Conservation (phyloP, 164 flowering plant species). For the Piper longum region DNA sequence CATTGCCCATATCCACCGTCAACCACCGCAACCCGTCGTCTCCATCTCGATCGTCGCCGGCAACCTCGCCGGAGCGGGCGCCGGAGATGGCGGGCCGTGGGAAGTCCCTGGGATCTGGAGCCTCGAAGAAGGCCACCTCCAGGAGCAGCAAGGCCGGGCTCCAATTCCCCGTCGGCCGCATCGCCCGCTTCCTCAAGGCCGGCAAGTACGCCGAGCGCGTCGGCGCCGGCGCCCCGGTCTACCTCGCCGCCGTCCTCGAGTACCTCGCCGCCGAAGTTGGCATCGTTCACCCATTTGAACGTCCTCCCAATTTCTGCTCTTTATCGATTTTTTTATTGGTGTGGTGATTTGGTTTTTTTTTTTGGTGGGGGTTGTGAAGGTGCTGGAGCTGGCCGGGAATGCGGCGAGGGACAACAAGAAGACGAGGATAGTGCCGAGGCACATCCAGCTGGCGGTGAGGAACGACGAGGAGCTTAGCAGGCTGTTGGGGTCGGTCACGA, state of each 20-base stretch:
- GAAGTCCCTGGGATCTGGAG: conserved; percentile 11
- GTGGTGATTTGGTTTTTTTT: background rate
- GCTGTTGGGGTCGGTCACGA: conserved; percentile 71
- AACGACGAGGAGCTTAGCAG: conserved; percentile 84
- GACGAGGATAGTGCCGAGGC: conserved; percentile 26
- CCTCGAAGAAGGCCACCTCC: conserved; percentile 24
- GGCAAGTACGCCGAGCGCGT: conserved; percentile 40
- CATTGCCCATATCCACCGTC: background rate
- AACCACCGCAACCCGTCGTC: background rate
- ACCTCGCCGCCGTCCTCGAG: conserved; percentile 29
- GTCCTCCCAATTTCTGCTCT: background rate
- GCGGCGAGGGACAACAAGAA: conserved; percentile 40
- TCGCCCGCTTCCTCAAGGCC: conserved; percentile 32
- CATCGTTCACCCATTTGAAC: background rate
- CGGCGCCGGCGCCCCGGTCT: conserved; percentile 39
- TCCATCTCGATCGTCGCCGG: background rate
- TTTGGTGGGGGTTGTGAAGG: conserved; percentile 7
- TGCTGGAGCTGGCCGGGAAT: conserved; percentile 37
- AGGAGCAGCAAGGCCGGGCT: conserved; percentile 38
- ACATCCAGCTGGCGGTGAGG: conserved; percentile 64
- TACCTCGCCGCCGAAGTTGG: conserved; percentile 33
- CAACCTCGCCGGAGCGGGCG: background rate
- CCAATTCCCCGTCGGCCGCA: conserved; percentile 37
- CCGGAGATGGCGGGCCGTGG: conserved; percentile 9
- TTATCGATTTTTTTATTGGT: background rate